Conservation (phyloP, 208 protist species). For the Crithidia thermophila region DNA sequence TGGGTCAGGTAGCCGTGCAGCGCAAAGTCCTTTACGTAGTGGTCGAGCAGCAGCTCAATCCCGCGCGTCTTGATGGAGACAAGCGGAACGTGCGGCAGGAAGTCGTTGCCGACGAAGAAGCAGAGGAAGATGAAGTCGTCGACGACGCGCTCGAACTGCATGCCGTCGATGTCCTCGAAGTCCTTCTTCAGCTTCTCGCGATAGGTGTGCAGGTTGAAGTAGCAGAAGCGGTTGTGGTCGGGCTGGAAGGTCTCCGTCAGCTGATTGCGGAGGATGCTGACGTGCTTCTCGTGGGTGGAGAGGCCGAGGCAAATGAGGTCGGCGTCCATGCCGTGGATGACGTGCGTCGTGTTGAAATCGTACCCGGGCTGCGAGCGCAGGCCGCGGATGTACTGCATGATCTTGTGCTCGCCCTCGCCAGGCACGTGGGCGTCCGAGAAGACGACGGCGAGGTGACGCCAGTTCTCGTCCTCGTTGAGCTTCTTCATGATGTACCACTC, state of each 20-base stretch:
- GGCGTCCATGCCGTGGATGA: slow-evolving; percentile 99
- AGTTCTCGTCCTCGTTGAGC: slow-evolving; percentile 93
- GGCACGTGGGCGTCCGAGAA: slow-evolving; percentile 97
- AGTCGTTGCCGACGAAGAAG: slow-evolving; percentile 99
- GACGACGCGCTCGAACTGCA: slow-evolving; percentile 96
- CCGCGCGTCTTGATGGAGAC: slow-evolving; percentile 98
- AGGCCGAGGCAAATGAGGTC: slow-evolving; percentile 99
- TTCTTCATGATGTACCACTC: slow-evolving; percentile 96
- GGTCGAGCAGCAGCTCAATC: slow-evolving; percentile 94
- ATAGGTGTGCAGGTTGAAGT: slow-evolving; percentile 85
- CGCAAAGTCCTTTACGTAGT: slow-evolving; percentile 81
- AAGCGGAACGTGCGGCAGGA: slow-evolving; percentile 98
- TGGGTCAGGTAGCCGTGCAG: slow-evolving; percentile 85
- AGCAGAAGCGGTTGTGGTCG: slow-evolving; percentile 82
- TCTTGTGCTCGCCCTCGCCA: slow-evolving; percentile 98
- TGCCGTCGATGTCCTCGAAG: slow-evolving; percentile 79
- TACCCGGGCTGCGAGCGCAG: slow-evolving; percentile 93
- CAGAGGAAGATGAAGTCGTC: slow-evolving; percentile 99
- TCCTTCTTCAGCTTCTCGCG: slow-evolving; percentile 74
- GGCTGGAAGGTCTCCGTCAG: slow-evolving; percentile 89
- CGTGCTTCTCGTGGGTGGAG: slow-evolving; percentile 98
- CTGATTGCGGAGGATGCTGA: slow-evolving; percentile 98
- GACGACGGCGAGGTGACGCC: slow-evolving; percentile 94
- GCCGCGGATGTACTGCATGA: slow-evolving; percentile 94
- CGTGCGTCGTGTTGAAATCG: slow-evolving; percentile 96